phyloP scores from a whole-genome alignment of 345 rosid genomes.

The Murraya paniculata region DNA sequence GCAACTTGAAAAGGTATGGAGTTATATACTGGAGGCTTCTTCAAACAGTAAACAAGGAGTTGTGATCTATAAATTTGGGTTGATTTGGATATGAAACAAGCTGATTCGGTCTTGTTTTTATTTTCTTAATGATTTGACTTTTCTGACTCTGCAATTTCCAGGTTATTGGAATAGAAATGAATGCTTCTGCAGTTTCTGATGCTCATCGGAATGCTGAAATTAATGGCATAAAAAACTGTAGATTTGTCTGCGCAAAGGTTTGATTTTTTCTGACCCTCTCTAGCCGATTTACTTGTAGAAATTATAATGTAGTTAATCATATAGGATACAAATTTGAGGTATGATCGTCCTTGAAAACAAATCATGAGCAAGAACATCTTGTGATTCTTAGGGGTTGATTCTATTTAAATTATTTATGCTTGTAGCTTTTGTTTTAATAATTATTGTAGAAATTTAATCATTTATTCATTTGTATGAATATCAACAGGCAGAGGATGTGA shows the following conservation, averaged over 20 bases:
- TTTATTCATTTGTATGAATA: slow-evolving; percentile 14
- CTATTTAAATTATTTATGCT: background rate
- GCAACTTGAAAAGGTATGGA: background rate
- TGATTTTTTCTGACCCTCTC: slow-evolving; percentile 14
- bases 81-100: background rate
- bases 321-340: background rate
- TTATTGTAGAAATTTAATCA: background rate
- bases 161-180: slow-evolving; percentile 98
- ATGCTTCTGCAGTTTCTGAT: slow-evolving; percentile 93
- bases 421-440: background rate
- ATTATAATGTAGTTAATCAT: background rate
- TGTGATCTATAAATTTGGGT: background rate
- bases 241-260: slow-evolving; percentile 87
- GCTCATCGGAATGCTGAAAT: slow-evolving; percentile 84
- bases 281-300: background rate
- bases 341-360: background rate
- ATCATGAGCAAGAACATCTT: background rate
- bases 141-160: slow-evolving; percentile 23
- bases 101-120: background rate
- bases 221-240: slow-evolving; percentile 85
- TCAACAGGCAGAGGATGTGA: slow-evolving; percentile 85
- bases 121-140: slow-evolving; percentile 9
- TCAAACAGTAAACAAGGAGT: background rate
- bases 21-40: background rate
- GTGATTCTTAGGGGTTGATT: background rate